phyloP scores from a whole-genome alignment of 257 asterid species.

The Sherardia arvensis region DNA sequence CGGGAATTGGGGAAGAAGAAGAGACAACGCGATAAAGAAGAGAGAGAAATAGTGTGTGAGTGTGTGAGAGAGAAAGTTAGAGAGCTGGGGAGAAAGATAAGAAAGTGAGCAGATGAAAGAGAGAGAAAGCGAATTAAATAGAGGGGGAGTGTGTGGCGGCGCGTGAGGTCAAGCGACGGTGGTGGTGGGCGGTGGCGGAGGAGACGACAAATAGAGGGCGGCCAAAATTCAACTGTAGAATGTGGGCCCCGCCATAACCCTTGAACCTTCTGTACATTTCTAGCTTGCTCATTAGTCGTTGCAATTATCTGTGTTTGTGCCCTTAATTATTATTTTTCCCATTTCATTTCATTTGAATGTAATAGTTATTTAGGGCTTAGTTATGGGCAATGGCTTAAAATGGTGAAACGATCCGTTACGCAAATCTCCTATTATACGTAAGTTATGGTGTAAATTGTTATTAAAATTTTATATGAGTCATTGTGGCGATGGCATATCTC shows the following conservation, averaged over 20 bases:
- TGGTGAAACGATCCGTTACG: no score
- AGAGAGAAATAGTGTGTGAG: not conserved
- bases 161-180: slow-evolving; percentile 23
- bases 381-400: not conserved
- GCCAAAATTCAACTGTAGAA: slow-evolving; percentile 19
- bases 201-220: slow-evolving; percentile 33
- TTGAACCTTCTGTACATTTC: not conserved
- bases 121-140: slow-evolving; percentile 2
- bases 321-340: not conserved
- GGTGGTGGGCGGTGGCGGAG: slow-evolving; percentile 23
- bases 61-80: slow-evolving; percentile 1
- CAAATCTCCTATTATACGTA: no score
- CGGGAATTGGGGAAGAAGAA: slow-evolving; percentile 13
- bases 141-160: not conserved
- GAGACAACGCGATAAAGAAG: slow-evolving; percentile 15
- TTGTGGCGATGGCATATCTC: no score
- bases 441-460: no score
- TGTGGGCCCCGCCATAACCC: slow-evolving; percentile 11
- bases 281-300: not conserved
- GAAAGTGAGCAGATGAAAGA: slow-evolving; percentile 4
- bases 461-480: no score
- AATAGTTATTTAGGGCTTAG: not conserved
- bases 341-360: not conserved
- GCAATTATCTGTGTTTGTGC: not conserved
- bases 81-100: slow-evolving; percentile 3